These are phyloP conservation scores for Boletales sp. DNA, from an alignment of 768 basidiomycete genomes.

Conservation along the genomic window DNA sequence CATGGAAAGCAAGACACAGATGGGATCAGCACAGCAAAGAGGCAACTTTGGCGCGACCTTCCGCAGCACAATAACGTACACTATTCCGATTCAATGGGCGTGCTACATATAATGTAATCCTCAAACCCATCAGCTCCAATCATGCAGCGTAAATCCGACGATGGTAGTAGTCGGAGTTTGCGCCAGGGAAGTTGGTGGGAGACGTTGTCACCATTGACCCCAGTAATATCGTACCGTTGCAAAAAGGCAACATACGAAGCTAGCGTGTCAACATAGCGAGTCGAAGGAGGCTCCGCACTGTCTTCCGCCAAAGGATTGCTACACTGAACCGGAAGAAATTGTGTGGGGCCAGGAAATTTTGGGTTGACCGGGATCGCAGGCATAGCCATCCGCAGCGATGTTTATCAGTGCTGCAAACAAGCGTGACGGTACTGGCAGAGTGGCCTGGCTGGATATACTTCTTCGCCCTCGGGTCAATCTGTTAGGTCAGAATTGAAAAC, in stretches of 20 bases:
- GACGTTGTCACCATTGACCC: too few species aligned
- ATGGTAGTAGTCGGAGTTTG: background rate
- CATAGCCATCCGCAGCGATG: conserved; percentile 49
- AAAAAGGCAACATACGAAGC: too few species aligned
- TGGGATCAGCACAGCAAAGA: conserved; percentile 10
- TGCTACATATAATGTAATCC: background rate
- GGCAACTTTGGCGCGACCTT: background rate
- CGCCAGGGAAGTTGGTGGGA: too few species aligned
- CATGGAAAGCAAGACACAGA: conserved; percentile 9
- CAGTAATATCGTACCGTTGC: too few species aligned
- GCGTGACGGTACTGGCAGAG: background rate
- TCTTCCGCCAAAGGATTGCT: background rate
- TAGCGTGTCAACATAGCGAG: too few species aligned
- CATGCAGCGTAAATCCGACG: too few species aligned
- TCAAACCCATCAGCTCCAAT: too few species aligned
- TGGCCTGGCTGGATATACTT: conserved; percentile 51
- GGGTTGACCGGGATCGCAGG: conserved; percentile 76
- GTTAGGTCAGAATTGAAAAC: too few species aligned
- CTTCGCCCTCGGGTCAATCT: too few species aligned
- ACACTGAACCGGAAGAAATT: background rate
- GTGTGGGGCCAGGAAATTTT: conserved; percentile 56
- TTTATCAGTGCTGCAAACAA: conserved; percentile 34
- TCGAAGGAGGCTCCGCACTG: background rate
- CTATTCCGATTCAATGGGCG: too few species aligned
- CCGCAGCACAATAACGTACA: too few species aligned